A percentile compares a stretch with the other conserved stretches of the same genome.
Conservation (phyloP, 176 grass and related monocot species). For the Alopecurus myosuroides region DNA sequence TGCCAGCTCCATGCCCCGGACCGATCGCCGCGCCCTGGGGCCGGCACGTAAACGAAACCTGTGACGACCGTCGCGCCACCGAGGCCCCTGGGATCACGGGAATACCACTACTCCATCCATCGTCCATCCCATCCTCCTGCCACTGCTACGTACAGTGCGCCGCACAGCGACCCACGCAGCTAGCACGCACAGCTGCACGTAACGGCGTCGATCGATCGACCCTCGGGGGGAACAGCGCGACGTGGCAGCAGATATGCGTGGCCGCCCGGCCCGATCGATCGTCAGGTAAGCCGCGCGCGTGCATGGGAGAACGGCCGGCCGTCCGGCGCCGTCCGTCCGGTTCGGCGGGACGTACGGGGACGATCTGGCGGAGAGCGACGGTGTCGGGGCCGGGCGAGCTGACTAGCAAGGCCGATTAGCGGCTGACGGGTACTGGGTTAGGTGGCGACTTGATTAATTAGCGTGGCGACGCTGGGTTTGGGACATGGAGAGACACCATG, state of each 20-base stretch:
- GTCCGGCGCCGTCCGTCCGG: background rate
- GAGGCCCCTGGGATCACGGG: slow-evolving; percentile 6
- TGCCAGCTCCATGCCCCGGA: background rate
- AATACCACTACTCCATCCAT: background rate
- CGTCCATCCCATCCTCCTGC: background rate
- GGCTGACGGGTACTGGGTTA: background rate
- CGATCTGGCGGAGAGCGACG: slow-evolving; percentile 33
- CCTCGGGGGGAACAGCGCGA: background rate
- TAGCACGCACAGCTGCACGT: background rate
- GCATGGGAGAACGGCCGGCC: background rate
- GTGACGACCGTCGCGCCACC: slow-evolving; percentile 11
- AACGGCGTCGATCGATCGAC: background rate
- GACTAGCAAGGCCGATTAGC: background rate
- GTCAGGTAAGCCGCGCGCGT: background rate
- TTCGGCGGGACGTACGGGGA: background rate
- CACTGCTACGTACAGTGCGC: background rate
- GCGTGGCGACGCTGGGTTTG: background rate
- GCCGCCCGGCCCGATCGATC: background rate
- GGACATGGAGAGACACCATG: slow-evolving; percentile 21
- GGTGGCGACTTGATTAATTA: background rate
- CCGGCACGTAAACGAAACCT: background rate
- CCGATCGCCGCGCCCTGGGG: slow-evolving; percentile 19
- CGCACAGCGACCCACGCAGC: background rate
- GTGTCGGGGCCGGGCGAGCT: slow-evolving; percentile 26
- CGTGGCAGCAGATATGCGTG: background rate